Evolutionary conservation across 345 rosid species (phyloP), one percentile per base, ranked within the genome.

Genomic region (Ailanthus altissimus): DNA sequence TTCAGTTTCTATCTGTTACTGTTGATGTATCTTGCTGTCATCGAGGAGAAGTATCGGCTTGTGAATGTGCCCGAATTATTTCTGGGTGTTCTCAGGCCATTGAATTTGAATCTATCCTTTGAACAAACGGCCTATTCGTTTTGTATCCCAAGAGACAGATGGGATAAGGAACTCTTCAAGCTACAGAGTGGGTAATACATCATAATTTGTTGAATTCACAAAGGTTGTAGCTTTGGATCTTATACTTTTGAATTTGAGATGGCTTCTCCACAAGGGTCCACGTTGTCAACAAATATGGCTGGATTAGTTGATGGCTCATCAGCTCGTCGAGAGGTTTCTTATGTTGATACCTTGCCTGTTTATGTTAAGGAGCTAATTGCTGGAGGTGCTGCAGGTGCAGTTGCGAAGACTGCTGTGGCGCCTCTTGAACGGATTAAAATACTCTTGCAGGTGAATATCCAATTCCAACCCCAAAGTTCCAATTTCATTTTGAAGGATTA

Each of bases 371-470:
- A 93, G 78, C 97, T 95, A 66, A 89, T 95, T 74, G 97, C 98
- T 63, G 98, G 98, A 10, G 99, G 98, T 61, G 93, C 91, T 85
- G 99, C 98, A 26, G 99, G 99, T 0, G 99, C 89, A 9, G 70
- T 96, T 81, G 97, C 98, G 20, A 96, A 96, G 80, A 91, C 97
- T 76, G 92, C 93, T 8, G 90, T 96, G 80, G 99, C 98, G 5
- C 99, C 98, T 32, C 87, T 96, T 50, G 98, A 93, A 72, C 90
- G 99, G 76, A 88, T 79, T 81, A 95, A 95, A 78, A 95, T 95
- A 73, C 90, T 95, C 6, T 80, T 95, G 82, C 99, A 93, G 99
- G 99, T 95, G 75, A 83, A 53, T 73, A 26, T 25, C 28, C 56
- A 20, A 25, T 42, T 12, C 10, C 64, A 42, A 32, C 11, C 2